These are phyloP conservation scores for Trichosanthes cucumerina DNA, from an alignment of 306 rosid genomes.

Conservation along the genomic window DNA sequence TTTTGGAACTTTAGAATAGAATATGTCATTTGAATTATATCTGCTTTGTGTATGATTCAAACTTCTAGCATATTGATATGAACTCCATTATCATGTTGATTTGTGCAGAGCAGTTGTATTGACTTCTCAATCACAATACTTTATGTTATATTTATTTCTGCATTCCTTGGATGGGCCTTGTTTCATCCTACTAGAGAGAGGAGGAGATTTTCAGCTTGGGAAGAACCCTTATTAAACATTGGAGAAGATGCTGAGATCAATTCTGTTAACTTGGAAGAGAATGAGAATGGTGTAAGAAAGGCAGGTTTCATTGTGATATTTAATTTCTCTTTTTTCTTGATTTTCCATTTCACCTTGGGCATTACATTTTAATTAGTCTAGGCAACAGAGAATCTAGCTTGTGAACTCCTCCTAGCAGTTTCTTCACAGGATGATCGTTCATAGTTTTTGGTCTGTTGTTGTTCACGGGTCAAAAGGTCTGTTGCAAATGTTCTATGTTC, in stretches of 20 bases:
- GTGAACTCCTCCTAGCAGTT: neutral
- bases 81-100: neutral
- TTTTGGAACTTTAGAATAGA: neutral
- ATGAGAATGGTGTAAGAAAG: slow-evolving; percentile 30
- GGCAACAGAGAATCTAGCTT: neutral
- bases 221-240: slow-evolving; percentile 58
- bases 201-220: slow-evolving; percentile 31
- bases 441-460: neutral
- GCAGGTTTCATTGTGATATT: slow-evolving; percentile 23
- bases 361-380: neutral
- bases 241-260: slow-evolving; percentile 25
- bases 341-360: neutral
- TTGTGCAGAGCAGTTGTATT: slow-evolving; percentile 65
- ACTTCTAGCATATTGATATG: neutral
- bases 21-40: neutral
- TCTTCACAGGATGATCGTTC: neutral
- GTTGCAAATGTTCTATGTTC: neutral
- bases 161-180: slow-evolving; percentile 68
- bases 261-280: slow-evolving; percentile 27
- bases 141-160: slow-evolving; percentile 47
- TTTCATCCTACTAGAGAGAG: slow-evolving; percentile 43
- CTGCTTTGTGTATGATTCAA: neutral
- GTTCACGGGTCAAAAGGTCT: neutral
- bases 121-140: slow-evolving; percentile 57
- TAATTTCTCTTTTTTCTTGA: neutral